Conservation (phyloP, 2,329 filamentous ascomycete genomes). For the Nothomitra cinnamomea region DNA sequence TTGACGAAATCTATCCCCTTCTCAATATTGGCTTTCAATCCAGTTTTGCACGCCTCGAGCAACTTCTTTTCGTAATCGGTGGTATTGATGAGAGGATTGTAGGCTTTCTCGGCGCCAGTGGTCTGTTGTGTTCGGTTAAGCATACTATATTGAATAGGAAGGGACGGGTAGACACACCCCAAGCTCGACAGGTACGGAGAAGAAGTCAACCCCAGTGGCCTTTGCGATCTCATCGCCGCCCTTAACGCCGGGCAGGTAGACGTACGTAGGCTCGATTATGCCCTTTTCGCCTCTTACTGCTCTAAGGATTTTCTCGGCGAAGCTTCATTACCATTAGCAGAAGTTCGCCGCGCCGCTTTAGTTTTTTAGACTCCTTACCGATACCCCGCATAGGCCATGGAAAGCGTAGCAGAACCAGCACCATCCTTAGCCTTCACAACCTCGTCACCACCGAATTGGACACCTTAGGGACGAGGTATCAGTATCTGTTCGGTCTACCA, state of each 20-base stretch:
- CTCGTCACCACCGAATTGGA: constrained; percentile 96
- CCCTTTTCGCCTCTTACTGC: constrained; percentile 79
- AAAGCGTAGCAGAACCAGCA: constrained; percentile 75
- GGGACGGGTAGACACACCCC: constrained; percentile 47
- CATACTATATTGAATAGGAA: not conserved
- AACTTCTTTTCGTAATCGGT: constrained; percentile 82
- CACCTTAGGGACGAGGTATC: constrained; percentile 28
- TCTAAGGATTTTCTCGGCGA: constrained; percentile 86
- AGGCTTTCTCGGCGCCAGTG: constrained; percentile 64
- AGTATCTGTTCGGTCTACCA: not conserved
- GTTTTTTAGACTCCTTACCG: constrained; percentile 38
- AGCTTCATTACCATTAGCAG: constrained; percentile 33
- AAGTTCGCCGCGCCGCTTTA: not conserved
- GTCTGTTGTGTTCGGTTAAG: constrained; percentile 9
- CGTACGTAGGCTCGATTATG: constrained; percentile 84
- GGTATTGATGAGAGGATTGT: constrained; percentile 59
- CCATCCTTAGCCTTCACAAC: constrained; percentile 92
- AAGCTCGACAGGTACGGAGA: constrained; percentile 90
- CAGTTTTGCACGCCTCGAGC: constrained; percentile 55
- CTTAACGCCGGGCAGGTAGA: constrained; percentile 81
- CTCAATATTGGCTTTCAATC: constrained; percentile 79
- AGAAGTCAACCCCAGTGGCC: constrained; percentile 73
- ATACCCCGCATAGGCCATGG: constrained; percentile 92
- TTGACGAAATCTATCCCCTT: constrained; percentile 86
- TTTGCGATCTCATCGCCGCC: constrained; percentile 77